Conservation (phyloP, 768 basidiomycete species). For the Suillus luteus region DNA sequence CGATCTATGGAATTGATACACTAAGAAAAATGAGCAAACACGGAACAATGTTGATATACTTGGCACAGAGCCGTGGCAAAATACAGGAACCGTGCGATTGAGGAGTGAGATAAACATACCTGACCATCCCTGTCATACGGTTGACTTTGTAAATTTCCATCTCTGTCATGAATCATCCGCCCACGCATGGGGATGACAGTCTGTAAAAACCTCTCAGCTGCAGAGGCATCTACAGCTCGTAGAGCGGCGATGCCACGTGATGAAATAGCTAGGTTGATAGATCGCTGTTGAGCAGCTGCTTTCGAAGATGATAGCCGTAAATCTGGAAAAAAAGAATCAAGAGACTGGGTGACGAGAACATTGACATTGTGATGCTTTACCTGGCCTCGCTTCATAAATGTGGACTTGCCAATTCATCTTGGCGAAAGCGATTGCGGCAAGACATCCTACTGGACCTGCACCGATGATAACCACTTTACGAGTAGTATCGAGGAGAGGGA, state of each 20-base stretch:
- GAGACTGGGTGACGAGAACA: constrained; percentile 17
- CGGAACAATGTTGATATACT: constrained; percentile 20
- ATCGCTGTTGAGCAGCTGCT: constrained; percentile 70
- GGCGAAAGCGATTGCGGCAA: constrained; percentile 83
- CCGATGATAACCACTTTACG: constrained; percentile 73
- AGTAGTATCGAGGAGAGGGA: constrained; percentile 4
- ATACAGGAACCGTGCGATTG: constrained; percentile 12
- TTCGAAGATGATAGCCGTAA: constrained; percentile 72
- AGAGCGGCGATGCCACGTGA: constrained; percentile 90
- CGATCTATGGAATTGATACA: constrained; percentile 95
- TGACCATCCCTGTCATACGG: constrained; percentile 86
- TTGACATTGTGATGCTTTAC: constrained; percentile 41
- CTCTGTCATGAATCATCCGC: constrained; percentile 86
- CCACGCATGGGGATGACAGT: constrained; percentile 92
- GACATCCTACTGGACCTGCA: constrained; percentile 93
- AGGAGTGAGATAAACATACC: constrained; percentile 48
- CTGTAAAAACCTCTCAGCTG: constrained; percentile 70
- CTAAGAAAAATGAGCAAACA: constrained; percentile 42
- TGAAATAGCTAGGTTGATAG: constrained; percentile 96
- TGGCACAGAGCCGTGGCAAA: constrained; percentile 24
- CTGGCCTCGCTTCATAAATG: constrained; percentile 78
- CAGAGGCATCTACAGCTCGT: constrained; percentile 70
- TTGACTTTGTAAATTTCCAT: constrained; percentile 79
- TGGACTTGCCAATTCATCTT: constrained; percentile 85
- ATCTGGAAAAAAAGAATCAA: constrained; percentile 46